phyloP scores from a whole-genome alignment of 345 rosid genomes.

The Lumnitzera littorea region DNA sequence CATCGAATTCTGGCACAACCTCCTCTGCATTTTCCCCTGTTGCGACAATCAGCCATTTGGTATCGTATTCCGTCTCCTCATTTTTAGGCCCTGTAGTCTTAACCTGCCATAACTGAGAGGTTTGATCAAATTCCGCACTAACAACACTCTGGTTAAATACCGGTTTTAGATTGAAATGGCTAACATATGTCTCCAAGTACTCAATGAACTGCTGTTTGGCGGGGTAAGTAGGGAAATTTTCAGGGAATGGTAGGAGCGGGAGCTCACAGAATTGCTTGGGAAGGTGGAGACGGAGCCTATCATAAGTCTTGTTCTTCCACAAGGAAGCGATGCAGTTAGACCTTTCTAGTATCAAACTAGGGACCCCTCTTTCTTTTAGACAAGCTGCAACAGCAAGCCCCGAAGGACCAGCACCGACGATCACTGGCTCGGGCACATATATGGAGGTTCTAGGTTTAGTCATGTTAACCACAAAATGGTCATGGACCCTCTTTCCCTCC shows the following conservation, averaged over 20 bases:
- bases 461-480: not conserved
- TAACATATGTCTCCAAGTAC: conserved; percentile 14
- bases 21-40: conserved; percentile 23
- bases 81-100: not conserved
- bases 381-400: conserved; percentile 18
- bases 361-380: conserved; percentile 6
- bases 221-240: not conserved
- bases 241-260: conserved; percentile 14
- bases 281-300: conserved; percentile 15
- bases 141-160: conserved; percentile 7
- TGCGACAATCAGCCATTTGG: conserved; percentile 15
- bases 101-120: conserved; percentile 7
- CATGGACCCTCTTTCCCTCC: conserved; percentile 7
- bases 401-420: conserved; percentile 20
- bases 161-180: conserved; percentile 6
- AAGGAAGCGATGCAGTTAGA: conserved; percentile 16
- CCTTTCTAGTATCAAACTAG: conserved; percentile 13
- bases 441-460: too few species aligned
- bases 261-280: conserved; percentile 17
- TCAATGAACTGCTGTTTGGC: conserved; percentile 7
- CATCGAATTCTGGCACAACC: conserved; percentile 9
- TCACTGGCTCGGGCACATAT: not conserved
- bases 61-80: conserved; percentile 4
- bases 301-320: conserved; percentile 15
- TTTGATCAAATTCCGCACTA: conserved; percentile 2